Evolutionary conservation across 1,284 basidiomycete genomes (phyloP), one percentile per base, ranked within the genome.

Genomic region (Heimioporus retisporus): DNA sequence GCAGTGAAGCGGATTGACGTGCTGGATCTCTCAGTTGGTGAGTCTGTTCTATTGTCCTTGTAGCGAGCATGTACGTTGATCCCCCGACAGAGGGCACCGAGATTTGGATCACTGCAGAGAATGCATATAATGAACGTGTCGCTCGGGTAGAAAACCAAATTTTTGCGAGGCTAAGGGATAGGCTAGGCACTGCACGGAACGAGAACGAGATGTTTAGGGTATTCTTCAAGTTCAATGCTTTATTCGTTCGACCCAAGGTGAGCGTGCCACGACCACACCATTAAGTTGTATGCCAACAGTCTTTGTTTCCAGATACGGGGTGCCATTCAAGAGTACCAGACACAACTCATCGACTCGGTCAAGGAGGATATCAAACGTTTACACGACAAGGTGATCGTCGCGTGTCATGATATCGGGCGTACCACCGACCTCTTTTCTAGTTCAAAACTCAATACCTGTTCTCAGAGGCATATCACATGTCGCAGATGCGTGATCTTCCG

Each of bases 191-290:
- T 15, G 97, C 97, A 35, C 87, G 96, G 60, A 99, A 98, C 76
- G 97, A 98, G 3, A 97, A 98, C 77, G 97, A 99, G 83, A 99
- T 99, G 97, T 99, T 99, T 82, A 89, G 97, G 63, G 97, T 99
- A 57, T 97, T 99, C 81, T 97, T 95, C 8, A 98, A 98, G 81
- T 99, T 99, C 85, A 99, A 99, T 80, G 95, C 95, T 2, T 84
- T 99, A 44, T 99, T 99, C 77, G 97, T 99, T 44, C 88, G 98
- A 67, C 97, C 97, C n/a, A 99, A 99, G 90, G 96, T 95, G 61
- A 57, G 85, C 61, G 4, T n/a, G 19, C 1, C 48, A n/a, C 16
- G 48, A 25, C 35, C 25, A 56, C 51, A 46, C 56, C 23, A 21
- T 48, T 55, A 15, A 8, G 58, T 23, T 59, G 23, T 42, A 43